These are phyloP conservation scores for Solanum pinnatisectum DNA, from an alignment of 257 asterid species.

Conservation along the genomic window DNA sequence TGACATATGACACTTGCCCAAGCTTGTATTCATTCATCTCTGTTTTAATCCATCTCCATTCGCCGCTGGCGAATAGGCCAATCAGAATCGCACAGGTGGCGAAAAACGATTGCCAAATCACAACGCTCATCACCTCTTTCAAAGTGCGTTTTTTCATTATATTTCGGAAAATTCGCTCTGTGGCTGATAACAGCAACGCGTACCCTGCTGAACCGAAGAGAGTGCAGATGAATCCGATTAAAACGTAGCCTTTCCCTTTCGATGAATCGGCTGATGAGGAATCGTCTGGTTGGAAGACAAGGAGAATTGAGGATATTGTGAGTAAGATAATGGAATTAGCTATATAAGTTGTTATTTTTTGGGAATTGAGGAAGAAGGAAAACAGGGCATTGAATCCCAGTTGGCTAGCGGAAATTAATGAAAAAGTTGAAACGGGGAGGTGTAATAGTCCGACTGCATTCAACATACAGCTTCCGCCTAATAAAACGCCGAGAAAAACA, in stretches of 20 bases:
- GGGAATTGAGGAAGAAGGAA: conserved; percentile 29
- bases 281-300: conserved; percentile 11
- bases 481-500: neutral
- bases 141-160: conserved; percentile 4
- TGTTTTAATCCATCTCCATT: conserved; percentile 21
- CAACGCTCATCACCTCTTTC: conserved; percentile 8
- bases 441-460: conserved; percentile 24
- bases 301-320: conserved; percentile 24
- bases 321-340: conserved; percentile 30
- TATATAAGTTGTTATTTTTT: conserved; percentile 18
- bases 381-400: conserved; percentile 40
- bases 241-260: neutral
- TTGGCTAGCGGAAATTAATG: conserved; percentile 30
- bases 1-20: conserved; percentile 18
- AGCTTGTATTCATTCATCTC: conserved; percentile 26
- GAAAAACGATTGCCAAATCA: conserved; percentile 14
- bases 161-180: conserved; percentile 21
- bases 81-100: conserved; percentile 10
- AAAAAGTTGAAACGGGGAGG: conserved; percentile 33
- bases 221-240: conserved; percentile 26
- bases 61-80: conserved; percentile 31
- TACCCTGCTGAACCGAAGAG: conserved; percentile 18
- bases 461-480: conserved; percentile 3
- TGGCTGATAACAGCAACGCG: conserved; percentile 8
- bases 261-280: neutral